Conservation (phyloP, 495 filamentous ascomycete genomes). For the Diplogelasinospora grovesii region DNA sequence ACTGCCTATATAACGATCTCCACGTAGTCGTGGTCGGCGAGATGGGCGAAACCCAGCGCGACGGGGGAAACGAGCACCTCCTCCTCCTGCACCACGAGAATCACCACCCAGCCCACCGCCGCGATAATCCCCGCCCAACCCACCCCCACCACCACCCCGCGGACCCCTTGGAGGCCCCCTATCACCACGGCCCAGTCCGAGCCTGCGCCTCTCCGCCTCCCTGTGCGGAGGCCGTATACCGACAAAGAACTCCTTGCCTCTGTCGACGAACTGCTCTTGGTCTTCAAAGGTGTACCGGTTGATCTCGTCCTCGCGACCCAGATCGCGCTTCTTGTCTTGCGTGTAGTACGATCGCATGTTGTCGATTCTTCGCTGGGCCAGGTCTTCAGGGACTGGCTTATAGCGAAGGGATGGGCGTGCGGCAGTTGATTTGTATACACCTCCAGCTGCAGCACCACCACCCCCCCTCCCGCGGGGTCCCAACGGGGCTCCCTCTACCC, state of each 20-base stretch:
- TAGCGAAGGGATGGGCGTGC: slow-evolving; percentile 33
- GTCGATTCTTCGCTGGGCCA: slow-evolving; percentile 60
- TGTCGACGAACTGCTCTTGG: slow-evolving; percentile 61
- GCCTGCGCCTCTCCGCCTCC: slow-evolving; percentile 24
- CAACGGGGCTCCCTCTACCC: slow-evolving; percentile 36
- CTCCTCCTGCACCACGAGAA: too few relatives aligned
- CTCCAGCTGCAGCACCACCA: slow-evolving; percentile 4
- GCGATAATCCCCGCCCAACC: slow-evolving; percentile 1
- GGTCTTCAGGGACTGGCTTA: slow-evolving; percentile 42
- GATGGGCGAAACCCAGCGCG: too few relatives aligned
- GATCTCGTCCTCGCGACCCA: slow-evolving; percentile 53
- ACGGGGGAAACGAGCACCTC: not conserved
- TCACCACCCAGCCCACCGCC: slow-evolving; percentile 6
- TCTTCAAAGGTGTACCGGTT: slow-evolving; percentile 76
- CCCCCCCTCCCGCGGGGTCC: slow-evolving; percentile 31
- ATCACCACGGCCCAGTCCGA: slow-evolving; percentile 5
- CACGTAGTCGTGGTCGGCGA: too few relatives aligned
- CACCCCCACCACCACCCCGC: too few relatives aligned
- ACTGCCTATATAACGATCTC: not conserved
- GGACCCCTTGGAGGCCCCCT: too few relatives aligned
- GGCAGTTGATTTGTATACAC: slow-evolving; percentile 25
- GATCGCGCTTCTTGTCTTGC: slow-evolving; percentile 35
- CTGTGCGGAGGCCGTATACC: slow-evolving; percentile 48
- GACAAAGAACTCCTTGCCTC: slow-evolving; percentile 62
- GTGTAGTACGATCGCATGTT: slow-evolving; percentile 51